Evolutionary conservation across 2,329 filamentous ascomycete species (phyloP), one percentile per base, ranked within the genome.

Genomic region (Cadophora luteo-olivacea): DNA sequence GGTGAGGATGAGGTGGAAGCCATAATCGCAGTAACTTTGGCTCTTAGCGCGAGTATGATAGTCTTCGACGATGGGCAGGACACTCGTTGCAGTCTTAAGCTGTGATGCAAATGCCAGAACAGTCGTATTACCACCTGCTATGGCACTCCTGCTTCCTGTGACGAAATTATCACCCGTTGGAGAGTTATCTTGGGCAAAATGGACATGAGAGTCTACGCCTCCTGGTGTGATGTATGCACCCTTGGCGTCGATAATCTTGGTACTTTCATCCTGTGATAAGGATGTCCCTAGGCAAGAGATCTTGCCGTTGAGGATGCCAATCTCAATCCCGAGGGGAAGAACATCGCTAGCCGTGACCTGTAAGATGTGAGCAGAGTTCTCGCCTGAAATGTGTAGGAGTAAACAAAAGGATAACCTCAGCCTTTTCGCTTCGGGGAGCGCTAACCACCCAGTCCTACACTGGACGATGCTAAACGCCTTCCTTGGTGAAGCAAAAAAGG

Each of bases 71-170:
- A 82, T 82, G 1, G 80, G 77, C 24, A 84, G 76, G 2, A 88
- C 76, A 1, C 81, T 83, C 7, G 79, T 77, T 19, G 85, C 79
- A 1, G 77, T 72, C n/a, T 82, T 83, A 49, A 80, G 78, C 74
- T 88, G 86, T 4, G 83, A 82, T 0, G 86, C 87, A 75, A 90
- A 89, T 0, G 85, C 81, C 8, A 89, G 77, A 16, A 89, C 80
- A 0, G 87, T 88, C 0, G 87, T 89, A 4, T 83, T 88, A 29
- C 86, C 86, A 9, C 87, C 86, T 2, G 85, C 85, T 64, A 89
- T 81, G 4, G 86, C 87, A 25, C 82, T 84, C 9, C 86, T 80
- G 0, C 85, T 84, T 0, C 86, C 86, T 32, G 69, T 69, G 25
- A 57, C 64, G 45, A 72, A 73, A 68, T 84, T 80, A 74, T 80